Base-by-base conservation (phyloP, 495 filamentous ascomycete species). In the Lophiotrema nucula region DNA sequence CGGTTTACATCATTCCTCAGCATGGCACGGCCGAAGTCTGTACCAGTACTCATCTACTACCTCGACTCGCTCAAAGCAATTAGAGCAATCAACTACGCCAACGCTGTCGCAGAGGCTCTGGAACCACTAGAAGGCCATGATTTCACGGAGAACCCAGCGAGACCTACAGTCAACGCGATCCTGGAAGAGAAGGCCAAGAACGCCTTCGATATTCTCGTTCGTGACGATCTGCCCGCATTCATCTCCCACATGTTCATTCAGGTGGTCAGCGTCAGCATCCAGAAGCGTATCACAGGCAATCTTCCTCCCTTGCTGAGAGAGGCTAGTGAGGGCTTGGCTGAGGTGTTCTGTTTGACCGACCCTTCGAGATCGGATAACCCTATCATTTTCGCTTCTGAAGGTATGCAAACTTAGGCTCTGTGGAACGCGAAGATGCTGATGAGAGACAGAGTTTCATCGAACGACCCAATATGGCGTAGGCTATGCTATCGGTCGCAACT, bases 311-410 rank as follows among this genome's bases (percentile, higher is more conserved):
- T 79, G 73, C 76, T 80, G 31, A 74, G 70, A 50, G 80, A 76
- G 62, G 74, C 85, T 11, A 84, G 84, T 2, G 86, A 90, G 66
- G 87, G 87, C 3, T 61, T 91, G 43, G 86, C 84, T 0, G 87
- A 90, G 64, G 85, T 87, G 0, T 91, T 90, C 61, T 89, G 87
- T 67, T 70, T 90, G 58, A 87, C 86, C 5, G 88, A 92, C 71
- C 87, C 88, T 6, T 83, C 83, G 21, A 73, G 85, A 56, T 75
- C 79, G 4, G 88, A 87, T 64, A 89, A 90, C 70, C 88, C 87
- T 1, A 85, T 92, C 53, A 79, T 91, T 2, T 90, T 90, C 71
- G 84, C 86, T 23, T 89, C 86, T 4, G 82, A 89, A 77, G 86
- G 86, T 88, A 73, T 18, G 53, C 45, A 13, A 10, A 12, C 31